Base-by-base conservation (phyloP, 1,284 basidiomycete species). In the Heimioporus punctisporus region DNA sequence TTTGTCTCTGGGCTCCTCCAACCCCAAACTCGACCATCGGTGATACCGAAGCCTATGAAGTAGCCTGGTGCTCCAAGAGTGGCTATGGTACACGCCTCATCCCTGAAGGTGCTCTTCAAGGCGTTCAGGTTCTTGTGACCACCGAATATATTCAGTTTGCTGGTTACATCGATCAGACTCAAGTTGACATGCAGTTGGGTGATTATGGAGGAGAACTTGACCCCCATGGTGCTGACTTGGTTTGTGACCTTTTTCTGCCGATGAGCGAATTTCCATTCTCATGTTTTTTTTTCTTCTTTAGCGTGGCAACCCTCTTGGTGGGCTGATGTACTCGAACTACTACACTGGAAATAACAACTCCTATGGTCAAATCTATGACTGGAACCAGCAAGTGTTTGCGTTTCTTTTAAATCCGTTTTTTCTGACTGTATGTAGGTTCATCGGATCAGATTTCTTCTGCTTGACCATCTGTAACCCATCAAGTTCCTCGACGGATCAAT, bases 191-290 rank as follows among this genome's bases (percentile, higher is more conserved):
- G 45, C 58, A 69, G 5, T 40, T 67, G 0, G 72, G 61, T 19
- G 90, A 92, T 63, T 80, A 64, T 24, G 90, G 90, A 64, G 90
- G 90, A 58, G 87, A 89, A 72, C 78, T 89, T 48, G 87, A 89
- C 60, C 82, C 84, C 27, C 82, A 85, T 56, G 87, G 86, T 59
- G 83, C 83, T 56, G 83, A 85, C 65, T 60, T 73, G 46, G 79
- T 82, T 58, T 10, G 73, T 60, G 6, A 23, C 7, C n/a, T n/a
- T n/a, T n/a, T n/a, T n/a, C n/a, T n/a, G n/a, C n/a, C n/a, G n/a
- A n/a, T n/a, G n/a, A n/a, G n/a, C n/a, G n/a, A n/a, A n/a, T n/a
- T n/a, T n/a, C n/a, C n/a, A n/a, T n/a, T n/a, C n/a, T n/a, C n/a
- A n/a, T n/a, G n/a, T n/a, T n/a, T n/a, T n/a, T n/a, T n/a, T n/a